Evolutionary conservation across 2,329 filamentous ascomycete genomes (phyloP).

Genomic region (Ophiostoma quercus): DNA sequence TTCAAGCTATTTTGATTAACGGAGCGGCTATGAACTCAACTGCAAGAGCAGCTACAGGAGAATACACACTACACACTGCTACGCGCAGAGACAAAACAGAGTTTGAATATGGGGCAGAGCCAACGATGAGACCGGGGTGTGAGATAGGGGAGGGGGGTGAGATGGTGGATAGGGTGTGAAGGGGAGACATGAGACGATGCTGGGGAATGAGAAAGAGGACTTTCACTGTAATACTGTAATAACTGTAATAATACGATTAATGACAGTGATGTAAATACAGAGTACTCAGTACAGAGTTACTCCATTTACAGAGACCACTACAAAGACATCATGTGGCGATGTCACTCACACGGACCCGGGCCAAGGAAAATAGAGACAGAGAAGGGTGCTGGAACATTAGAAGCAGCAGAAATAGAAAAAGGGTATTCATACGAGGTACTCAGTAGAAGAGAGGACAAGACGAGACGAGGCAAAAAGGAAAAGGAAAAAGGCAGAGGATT

Average conservation of each 20-base stretch:
- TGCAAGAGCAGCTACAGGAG: not conserved
- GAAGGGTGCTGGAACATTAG: slow-evolving; percentile 3
- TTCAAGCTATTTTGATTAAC: not conserved
- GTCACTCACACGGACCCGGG: slow-evolving; percentile 8
- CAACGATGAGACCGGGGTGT: slow-evolving; percentile 15
- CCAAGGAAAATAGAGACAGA: slow-evolving; percentile 8
- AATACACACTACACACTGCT: not conserved
- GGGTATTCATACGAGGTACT: not conserved
- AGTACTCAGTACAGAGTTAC: not conserved
- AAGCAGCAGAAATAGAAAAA: slow-evolving; percentile 9
- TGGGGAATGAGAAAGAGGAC: slow-evolving; percentile 4
- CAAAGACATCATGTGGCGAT: slow-evolving; percentile 11
- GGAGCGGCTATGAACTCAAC: not conserved
- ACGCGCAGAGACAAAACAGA: slow-evolving; percentile 16
- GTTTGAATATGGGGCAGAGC: slow-evolving; percentile 12
- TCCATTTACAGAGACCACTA: not conserved
- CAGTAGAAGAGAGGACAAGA: not conserved
- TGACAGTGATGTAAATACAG: not conserved
- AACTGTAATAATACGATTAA: no score
- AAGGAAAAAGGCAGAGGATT: not conserved
- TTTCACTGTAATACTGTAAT: no score
- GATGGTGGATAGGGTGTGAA: not conserved
- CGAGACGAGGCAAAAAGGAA: not conserved
- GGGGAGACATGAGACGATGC: not conserved
- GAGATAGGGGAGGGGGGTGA: slow-evolving; percentile 4